phyloP scores from a whole-genome alignment of 495 filamentous ascomycete species.

The Elasticomyces elasticus region DNA sequence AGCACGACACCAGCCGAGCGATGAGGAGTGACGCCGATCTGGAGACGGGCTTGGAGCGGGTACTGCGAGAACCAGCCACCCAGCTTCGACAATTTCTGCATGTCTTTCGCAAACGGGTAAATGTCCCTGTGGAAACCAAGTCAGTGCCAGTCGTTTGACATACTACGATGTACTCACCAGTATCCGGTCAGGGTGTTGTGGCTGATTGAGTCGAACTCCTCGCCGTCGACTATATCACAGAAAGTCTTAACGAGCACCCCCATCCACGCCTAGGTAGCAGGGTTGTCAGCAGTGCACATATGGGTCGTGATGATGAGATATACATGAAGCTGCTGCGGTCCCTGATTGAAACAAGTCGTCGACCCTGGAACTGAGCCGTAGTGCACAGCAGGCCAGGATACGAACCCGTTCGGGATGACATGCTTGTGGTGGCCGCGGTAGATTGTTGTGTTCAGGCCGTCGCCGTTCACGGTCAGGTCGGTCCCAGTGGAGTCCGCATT shows the following conservation, averaged over 20 bases:
- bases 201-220: background rate
- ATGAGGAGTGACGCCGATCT: background rate
- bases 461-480: no score
- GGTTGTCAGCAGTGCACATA: background rate
- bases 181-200: background rate
- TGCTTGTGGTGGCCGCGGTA: no score
- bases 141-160: background rate
- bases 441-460: no score
- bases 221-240: background rate
- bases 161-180: background rate
- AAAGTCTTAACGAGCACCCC: background rate
- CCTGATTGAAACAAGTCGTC: background rate
- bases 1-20: background rate
- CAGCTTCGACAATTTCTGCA: background rate
- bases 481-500: background rate
- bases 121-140: background rate
- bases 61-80: background rate
- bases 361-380: background rate
- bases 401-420: no score
- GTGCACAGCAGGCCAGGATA: background rate
- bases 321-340: background rate
- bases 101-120: background rate
- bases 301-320: background rate
- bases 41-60: background rate
- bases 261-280: background rate